Evolutionary conservation across 1,284 basidiomycete species (phyloP).

Genomic region (Rhodofomes roseus): DNA sequence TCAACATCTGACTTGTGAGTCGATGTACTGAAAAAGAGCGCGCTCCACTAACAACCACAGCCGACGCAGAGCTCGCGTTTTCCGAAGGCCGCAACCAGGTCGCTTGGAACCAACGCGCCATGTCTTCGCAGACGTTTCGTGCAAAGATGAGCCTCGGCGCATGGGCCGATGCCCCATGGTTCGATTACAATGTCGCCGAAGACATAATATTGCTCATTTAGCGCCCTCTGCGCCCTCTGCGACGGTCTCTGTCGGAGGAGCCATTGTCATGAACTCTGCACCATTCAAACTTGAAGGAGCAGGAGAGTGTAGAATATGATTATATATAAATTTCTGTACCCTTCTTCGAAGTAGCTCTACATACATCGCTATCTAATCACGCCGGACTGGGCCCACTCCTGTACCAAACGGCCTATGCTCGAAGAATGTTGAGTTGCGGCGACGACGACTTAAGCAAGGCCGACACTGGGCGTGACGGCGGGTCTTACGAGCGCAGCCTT

Average conservation of each 20-base stretch:
- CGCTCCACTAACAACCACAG: background rate
- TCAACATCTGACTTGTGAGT: too few relatives aligned
- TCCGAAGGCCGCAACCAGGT: background rate
- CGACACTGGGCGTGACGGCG: background rate
- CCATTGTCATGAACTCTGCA: too few relatives aligned
- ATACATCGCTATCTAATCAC: too few relatives aligned
- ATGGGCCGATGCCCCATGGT: background rate
- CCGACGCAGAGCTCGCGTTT: background rate
- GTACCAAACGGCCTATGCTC: too few relatives aligned
- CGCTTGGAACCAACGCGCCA: background rate
- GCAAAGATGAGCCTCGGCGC: background rate
- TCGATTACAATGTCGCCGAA: background rate
- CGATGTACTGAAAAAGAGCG: too few relatives aligned
- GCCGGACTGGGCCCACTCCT: too few relatives aligned
- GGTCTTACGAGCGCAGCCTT: background rate
- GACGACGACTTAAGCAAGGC: too few relatives aligned
- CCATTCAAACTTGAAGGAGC: too few relatives aligned
- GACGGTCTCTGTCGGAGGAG: background rate
- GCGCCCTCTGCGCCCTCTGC: background rate
- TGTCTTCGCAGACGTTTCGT: background rate
- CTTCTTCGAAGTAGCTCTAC: too few relatives aligned
- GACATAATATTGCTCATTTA: background rate
- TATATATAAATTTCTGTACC: too few relatives aligned
- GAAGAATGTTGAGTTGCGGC: too few relatives aligned
- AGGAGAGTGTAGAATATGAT: too few relatives aligned